Base-by-base conservation (phyloP, 306 rosid species). In the Glycyrrhiza uralensis region DNA sequence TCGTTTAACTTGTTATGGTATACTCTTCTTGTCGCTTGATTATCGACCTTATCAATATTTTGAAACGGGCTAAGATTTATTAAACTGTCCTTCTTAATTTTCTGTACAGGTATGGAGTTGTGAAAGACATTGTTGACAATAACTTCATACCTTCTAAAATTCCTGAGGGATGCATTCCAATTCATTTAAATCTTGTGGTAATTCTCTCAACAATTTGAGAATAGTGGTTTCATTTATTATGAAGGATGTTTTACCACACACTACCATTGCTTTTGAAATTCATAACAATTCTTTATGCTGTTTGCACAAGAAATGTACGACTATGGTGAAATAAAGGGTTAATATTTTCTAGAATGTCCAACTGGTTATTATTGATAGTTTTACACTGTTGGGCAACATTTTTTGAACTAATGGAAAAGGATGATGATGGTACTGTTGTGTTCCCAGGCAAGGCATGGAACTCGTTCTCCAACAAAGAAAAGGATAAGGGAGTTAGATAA, bases 131-230 rank as follows among this genome's bases (percentile, higher is more conserved):
- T 46, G 52, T 71, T 39, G 85, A 65, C 33, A 67, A 44, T 9
- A 69, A 81, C 23, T 81, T 85, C 69, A 44, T 74, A 24, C 76
- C 92, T 38, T 84, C 89, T 15, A 66, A 61, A 63, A 79, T 86
- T 84, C 92, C 96, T 6, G 75, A 83, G 26, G 96, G 87, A 47
- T 91, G 98, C 64, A 41, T 71, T 83, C 95, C 98, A 1, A 80
- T 91, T 67, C 98, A 94, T 76, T 66, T 94, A 65, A 94, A 89
- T 72, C 96, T 94, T 47, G 98, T 94, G 92, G 98, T 94, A 89
- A 85, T 69, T 32, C 47, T 42, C 81, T 36, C 20, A 13, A n/a
- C 30, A 22, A n/a, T 57, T 32, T 71, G 0, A 17, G 32, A 45
- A 14, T 49, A 59, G 26, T 59, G 20, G 3, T 63, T 52, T 63